These are phyloP conservation scores for Trametes maxima DNA, from an alignment of 768 basidiomycete species.

Conservation along the genomic window DNA sequence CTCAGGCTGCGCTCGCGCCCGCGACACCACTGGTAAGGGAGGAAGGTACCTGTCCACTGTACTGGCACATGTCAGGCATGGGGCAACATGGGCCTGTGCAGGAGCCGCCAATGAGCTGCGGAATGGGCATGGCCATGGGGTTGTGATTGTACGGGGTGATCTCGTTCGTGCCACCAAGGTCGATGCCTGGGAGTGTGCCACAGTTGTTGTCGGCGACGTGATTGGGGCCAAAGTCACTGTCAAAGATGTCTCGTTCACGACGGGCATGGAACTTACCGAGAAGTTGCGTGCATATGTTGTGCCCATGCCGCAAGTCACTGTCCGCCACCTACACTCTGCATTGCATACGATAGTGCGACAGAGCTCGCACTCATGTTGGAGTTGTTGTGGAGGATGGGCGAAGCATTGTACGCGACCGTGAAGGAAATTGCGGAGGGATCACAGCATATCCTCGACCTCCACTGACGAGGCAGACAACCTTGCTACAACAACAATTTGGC, in stretches of 20 bases:
- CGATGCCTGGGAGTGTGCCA: slow-evolving; percentile 26
- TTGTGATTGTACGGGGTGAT: slow-evolving; percentile 29
- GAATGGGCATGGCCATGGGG: slow-evolving; percentile 15
- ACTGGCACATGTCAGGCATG: slow-evolving; percentile 34
- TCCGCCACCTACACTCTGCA: slow-evolving; percentile 55
- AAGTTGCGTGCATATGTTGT: slow-evolving; percentile 54
- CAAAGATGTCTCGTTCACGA: slow-evolving; percentile 42
- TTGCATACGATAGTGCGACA: slow-evolving; percentile 55
- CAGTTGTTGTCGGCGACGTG: slow-evolving; percentile 36
- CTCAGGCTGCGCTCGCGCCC: slow-evolving; percentile 21
- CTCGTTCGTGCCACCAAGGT: slow-evolving; percentile 24
- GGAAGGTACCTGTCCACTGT: slow-evolving; percentile 23
- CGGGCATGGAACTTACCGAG: slow-evolving; percentile 61
- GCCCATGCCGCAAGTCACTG: slow-evolving; percentile 66
- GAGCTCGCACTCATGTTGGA: slow-evolving; percentile 63
- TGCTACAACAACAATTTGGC: no score
- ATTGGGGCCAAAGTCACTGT: slow-evolving; percentile 54
- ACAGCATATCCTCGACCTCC: no score
- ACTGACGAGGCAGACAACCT: no score
- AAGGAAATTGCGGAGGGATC: slow-evolving; percentile 56
- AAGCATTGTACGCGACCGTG: slow-evolving; percentile 56
- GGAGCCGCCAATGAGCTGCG: not conserved
- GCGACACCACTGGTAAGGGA: slow-evolving; percentile 31
- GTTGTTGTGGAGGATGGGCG: slow-evolving; percentile 64
- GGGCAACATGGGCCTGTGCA: slow-evolving; percentile 5